Percentiles rank a stretch among this genome's conserved stretches.
Conservation (phyloP, 257 asterid genomes). For the Ligustrum vulgare region DNA sequence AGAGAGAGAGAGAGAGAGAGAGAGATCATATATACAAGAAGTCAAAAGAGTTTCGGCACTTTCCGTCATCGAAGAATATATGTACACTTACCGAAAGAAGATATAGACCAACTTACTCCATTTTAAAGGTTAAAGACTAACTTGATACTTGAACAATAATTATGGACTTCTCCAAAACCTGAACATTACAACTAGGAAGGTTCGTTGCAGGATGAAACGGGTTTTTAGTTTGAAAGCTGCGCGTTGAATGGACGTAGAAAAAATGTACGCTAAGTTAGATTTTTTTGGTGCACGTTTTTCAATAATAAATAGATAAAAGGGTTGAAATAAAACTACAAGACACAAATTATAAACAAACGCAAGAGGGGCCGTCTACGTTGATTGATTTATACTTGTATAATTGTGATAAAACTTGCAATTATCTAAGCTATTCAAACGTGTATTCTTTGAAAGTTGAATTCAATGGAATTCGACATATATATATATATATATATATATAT, state of each 20-base stretch:
- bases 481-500: no score
- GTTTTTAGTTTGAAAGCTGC: neutral
- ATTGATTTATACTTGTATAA: neutral
- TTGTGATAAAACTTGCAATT: neutral
- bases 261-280: no score
- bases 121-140: no score
- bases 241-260: no score
- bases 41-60: neutral
- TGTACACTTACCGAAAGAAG: no score
- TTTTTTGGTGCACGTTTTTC: no score
- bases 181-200: neutral
- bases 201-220: neutral
- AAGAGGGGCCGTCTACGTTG: neutral
- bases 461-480: neutral
- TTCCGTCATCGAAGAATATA: no score
- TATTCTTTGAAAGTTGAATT: slow-evolving; percentile 1
- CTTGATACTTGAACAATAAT: no score
- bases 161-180: no score
- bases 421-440: neutral
- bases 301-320: no score
- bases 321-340: neutral
- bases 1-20: no score
- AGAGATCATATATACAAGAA: neutral
- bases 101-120: no score
- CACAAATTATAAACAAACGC: neutral